These are phyloP conservation scores for Fraxinus xanthoxyloides DNA, from an alignment of 305 asterid genomes.

Conservation along the genomic window DNA sequence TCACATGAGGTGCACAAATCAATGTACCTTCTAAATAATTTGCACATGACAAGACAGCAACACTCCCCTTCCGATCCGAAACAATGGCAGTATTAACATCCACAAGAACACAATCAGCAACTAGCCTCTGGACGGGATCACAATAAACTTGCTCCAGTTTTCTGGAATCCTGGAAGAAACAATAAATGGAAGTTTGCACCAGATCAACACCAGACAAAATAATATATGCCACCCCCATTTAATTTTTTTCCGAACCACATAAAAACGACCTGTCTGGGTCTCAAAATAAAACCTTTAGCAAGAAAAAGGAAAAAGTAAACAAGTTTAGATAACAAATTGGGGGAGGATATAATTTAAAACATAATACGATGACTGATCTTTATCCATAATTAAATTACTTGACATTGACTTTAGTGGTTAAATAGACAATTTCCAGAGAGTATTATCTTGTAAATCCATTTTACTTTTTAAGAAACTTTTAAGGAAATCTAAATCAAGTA, in stretches of 20 bases:
- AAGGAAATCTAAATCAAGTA: background rate
- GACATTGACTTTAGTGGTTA: background rate
- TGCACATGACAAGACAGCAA: slow-evolving; percentile 75
- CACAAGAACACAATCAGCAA: slow-evolving; percentile 91
- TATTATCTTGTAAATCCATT: background rate
- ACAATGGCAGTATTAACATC: slow-evolving; percentile 84
- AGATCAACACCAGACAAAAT: slow-evolving; percentile 10
- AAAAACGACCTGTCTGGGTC: slow-evolving; percentile 1
- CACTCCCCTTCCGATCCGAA: slow-evolving; percentile 86
- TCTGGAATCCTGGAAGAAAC: slow-evolving; percentile 58
- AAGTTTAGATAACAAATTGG: background rate
- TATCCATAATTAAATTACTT: background rate
- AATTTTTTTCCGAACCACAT: background rate
- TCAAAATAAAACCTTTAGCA: slow-evolving; percentile 11
- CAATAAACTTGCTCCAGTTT: slow-evolving; percentile 84
- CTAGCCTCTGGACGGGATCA: slow-evolving; percentile 95
- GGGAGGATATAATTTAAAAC: background rate
- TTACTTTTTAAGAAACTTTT: background rate
- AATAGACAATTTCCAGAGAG: background rate
- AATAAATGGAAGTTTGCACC: slow-evolving; percentile 23
- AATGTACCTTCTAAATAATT: slow-evolving; percentile 66
- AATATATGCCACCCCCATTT: background rate
- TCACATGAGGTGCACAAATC: slow-evolving; percentile 1
- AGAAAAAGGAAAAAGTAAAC: slow-evolving; percentile 20
- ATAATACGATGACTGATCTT: background rate